Evolutionary conservation across 1,284 basidiomycete genomes (phyloP).

Genomic region (Fomitopsis betulina): DNA sequence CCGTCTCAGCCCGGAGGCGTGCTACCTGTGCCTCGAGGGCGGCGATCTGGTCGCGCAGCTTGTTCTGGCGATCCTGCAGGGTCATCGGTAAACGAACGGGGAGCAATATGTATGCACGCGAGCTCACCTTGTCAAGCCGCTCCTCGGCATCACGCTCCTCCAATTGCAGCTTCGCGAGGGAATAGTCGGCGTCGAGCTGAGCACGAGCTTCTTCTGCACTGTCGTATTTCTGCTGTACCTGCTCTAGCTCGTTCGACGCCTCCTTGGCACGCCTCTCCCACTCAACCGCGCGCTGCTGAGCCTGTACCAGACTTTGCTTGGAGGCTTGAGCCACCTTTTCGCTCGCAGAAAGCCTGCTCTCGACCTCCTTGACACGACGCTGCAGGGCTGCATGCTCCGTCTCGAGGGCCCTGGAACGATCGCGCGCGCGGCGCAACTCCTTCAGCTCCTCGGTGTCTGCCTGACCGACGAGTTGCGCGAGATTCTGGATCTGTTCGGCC

Average conservation of each 20-base stretch:
- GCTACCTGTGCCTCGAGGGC: constrained; percentile 58
- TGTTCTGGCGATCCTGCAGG: constrained; percentile 61
- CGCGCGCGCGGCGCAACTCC: constrained; percentile 61
- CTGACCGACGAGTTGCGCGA: constrained; percentile 55
- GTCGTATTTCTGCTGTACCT: constrained; percentile 54
- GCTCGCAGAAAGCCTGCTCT: constrained; percentile 51
- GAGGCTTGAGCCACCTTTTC: constrained; percentile 55
- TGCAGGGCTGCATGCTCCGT: constrained; percentile 62
- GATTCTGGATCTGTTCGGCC: constrained; percentile 62
- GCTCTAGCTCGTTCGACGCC: constrained; percentile 56
- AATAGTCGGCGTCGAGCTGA: constrained; percentile 67
- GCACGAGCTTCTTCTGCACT: constrained; percentile 57
- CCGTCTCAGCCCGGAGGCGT: constrained; percentile 57
- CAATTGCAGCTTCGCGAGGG: constrained; percentile 60
- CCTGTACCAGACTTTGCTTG: constrained; percentile 61
- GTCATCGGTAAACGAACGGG: constrained; percentile 4
- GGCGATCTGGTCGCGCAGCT: constrained; percentile 60
- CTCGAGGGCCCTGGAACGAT: constrained; percentile 62
- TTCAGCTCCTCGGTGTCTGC: constrained; percentile 67
- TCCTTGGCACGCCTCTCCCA: constrained; percentile 78
- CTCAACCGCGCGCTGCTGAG: constrained; percentile 70
- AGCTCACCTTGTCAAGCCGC: constrained; percentile 55
- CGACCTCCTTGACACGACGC: constrained; percentile 69
- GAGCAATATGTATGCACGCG: not conserved
- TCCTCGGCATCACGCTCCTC: constrained; percentile 71